These are phyloP conservation scores for Lactifluus pinguis DNA, from an alignment of 768 basidiomycete species.

Conservation along the genomic window DNA sequence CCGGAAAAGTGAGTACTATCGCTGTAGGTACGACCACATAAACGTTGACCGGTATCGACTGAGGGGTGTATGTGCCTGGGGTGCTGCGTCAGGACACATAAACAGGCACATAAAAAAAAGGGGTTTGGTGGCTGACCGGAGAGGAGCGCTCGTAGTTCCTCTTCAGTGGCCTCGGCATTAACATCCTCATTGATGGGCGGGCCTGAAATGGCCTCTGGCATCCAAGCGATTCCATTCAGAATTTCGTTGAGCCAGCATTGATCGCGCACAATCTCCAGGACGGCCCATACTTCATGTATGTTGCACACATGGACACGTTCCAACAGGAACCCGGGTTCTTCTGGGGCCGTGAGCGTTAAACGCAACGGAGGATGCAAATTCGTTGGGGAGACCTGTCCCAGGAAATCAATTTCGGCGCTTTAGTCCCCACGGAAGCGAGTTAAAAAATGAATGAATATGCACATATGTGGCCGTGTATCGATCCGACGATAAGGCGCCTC, in stretches of 20 bases:
- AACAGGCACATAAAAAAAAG: background rate
- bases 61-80: conserved; percentile 47
- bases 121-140: conserved; percentile 35
- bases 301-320: conserved; percentile 63
- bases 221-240: conserved; percentile 54
- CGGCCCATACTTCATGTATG: conserved; percentile 65
- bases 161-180: conserved; percentile 35
- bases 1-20: conserved; percentile 59
- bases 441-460: conserved; percentile 23
- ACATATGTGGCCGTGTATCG: conserved; percentile 64
- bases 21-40: conserved; percentile 40
- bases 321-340: conserved; percentile 69
- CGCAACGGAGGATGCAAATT: conserved; percentile 60
- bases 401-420: conserved; percentile 1
- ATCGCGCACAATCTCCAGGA: conserved; percentile 74
- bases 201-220: conserved; percentile 37
- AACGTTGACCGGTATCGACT: conserved; percentile 66
- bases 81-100: background rate
- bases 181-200: conserved; percentile 23
- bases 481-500: conserved; percentile 40
- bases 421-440: background rate
- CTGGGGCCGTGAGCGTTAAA: conserved; percentile 55
- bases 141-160: conserved; percentile 56
- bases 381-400: conserved; percentile 50
- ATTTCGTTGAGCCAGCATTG: conserved; percentile 80